Conservation (phyloP, 352 stramenopile species). For the Phytophthora pseudosyringae region DNA sequence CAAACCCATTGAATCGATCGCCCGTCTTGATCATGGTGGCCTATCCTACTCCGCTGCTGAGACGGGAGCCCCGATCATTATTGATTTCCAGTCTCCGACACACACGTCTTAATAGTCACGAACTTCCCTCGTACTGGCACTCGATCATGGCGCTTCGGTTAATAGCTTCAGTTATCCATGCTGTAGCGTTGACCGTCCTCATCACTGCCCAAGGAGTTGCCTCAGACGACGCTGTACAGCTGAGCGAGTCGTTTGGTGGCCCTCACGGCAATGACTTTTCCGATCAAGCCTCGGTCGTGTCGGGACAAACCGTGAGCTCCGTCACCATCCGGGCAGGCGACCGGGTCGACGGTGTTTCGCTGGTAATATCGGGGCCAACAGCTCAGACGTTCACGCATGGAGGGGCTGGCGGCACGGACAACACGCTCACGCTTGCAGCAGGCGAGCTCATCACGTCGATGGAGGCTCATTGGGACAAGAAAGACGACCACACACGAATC, state of each 20-base stretch:
- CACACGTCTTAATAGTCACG: background rate
- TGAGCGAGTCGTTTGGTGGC: slow-evolving; percentile 2
- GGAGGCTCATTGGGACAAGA: too few relatives aligned
- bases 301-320: slow-evolving; percentile 21
- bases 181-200: too few relatives aligned
- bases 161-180: too few relatives aligned
- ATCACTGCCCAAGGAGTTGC: too few relatives aligned
- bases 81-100: slow-evolving; percentile 3
- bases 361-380: slow-evolving; percentile 22
- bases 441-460: too few relatives aligned
- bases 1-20: background rate
- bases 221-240: too few relatives aligned
- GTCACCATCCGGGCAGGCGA: slow-evolving; percentile 26
- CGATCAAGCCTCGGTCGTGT: slow-evolving; percentile 21
- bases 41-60: slow-evolving; percentile 6
- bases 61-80: slow-evolving; percentile 6
- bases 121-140: background rate
- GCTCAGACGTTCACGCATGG: slow-evolving; percentile 25
- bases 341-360: slow-evolving; percentile 21
- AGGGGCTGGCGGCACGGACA: too few relatives aligned
- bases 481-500: too few relatives aligned
- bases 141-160: background rate
- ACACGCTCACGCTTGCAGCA: too few relatives aligned
- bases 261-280: slow-evolving; percentile 27
- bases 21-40: background rate